These are phyloP conservation scores for Moesziomyces aphidis DNA, from an alignment of 1,284 basidiomycete species.

Conservation along the genomic window DNA sequence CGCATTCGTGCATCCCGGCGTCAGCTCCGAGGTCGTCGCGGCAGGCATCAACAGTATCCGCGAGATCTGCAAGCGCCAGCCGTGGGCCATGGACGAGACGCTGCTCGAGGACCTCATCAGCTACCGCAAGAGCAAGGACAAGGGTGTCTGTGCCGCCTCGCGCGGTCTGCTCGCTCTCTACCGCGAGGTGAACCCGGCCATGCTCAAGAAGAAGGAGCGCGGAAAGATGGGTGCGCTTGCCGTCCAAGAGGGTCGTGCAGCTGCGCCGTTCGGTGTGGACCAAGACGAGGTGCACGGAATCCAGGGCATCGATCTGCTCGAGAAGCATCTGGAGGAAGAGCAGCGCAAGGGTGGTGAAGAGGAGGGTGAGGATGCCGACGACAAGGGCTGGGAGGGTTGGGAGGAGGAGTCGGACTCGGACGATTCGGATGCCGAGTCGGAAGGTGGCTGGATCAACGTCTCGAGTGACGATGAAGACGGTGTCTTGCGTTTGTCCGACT, in stretches of 20 bases:
- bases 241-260: slow-evolving; percentile 48
- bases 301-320: slow-evolving; percentile 74
- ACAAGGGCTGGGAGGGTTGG: slow-evolving; percentile 89
- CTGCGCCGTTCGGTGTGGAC: slow-evolving; percentile 81
- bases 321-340: slow-evolving; percentile 61
- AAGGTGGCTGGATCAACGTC: slow-evolving; percentile 83
- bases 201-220: slow-evolving; percentile 89
- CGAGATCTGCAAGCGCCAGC: slow-evolving; percentile 91
- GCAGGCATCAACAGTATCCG: slow-evolving; percentile 95
- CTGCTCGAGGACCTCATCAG: slow-evolving; percentile 90
- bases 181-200: slow-evolving; percentile 92
- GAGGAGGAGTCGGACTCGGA: slow-evolving; percentile 82
- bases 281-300: slow-evolving; percentile 80
- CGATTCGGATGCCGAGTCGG: slow-evolving; percentile 74
- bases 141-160: slow-evolving; percentile 88
- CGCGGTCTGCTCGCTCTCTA: slow-evolving; percentile 91
- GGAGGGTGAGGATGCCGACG: slow-evolving; percentile 71
- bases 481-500: slow-evolving; percentile 70
- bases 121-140: slow-evolving; percentile 94
- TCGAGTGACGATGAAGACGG: slow-evolving; percentile 78
- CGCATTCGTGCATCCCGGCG: slow-evolving; percentile 97
- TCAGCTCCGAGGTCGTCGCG: slow-evolving; percentile 92
- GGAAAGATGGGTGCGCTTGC: slow-evolving; percentile 64
- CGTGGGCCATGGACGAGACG: slow-evolving; percentile 95
- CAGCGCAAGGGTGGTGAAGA: slow-evolving; percentile 67